These are phyloP conservation scores for Yarrowia hollandica DNA, from an alignment of 805 yeast genomes.

Conservation along the genomic window DNA sequence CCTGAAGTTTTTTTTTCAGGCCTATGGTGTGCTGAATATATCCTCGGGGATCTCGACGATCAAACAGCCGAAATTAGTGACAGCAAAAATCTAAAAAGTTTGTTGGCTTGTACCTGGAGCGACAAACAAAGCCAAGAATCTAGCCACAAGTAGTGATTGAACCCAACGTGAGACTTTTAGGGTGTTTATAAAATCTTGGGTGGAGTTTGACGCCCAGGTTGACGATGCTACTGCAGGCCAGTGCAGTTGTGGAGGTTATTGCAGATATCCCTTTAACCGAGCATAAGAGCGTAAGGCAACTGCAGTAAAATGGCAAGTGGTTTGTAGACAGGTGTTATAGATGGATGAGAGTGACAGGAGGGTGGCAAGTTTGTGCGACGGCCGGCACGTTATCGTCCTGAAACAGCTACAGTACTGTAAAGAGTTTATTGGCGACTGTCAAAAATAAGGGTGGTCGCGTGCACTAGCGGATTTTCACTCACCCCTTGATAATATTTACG, in stretches of 20 bases:
- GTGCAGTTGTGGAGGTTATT: slow-evolving; percentile 11
- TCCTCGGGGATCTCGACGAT: background rate
- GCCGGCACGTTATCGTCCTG: too few species aligned
- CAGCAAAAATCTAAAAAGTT: background rate
- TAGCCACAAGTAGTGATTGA: too few species aligned
- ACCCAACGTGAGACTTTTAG: too few species aligned
- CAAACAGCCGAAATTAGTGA: background rate
- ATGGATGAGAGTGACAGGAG: too few species aligned
- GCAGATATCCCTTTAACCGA: slow-evolving; percentile 7
- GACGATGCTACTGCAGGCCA: slow-evolving; percentile 16
- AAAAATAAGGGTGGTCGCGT: slow-evolving; percentile 16
- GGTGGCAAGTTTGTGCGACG: too few species aligned
- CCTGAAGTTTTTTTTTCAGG: background rate
- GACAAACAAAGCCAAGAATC: slow-evolving; percentile 4
- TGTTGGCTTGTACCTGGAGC: slow-evolving; percentile 15
- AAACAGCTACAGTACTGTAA: too few species aligned
- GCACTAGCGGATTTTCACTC: slow-evolving; percentile 13
- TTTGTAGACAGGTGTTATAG: background rate
- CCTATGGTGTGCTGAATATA: slow-evolving; percentile 5
- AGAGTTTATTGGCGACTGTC: too few species aligned
- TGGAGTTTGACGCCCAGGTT: background rate
- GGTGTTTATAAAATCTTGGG: background rate
- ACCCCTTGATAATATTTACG: slow-evolving; percentile 13
- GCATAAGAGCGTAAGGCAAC: background rate
- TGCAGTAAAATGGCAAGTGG: background rate